A percentile compares a stretch with the other conserved stretches of the same genome.
These are phyloP conservation scores for Talaromyces verruculosus DNA, from an alignment of 2,329 filamentous ascomycete species.

Conservation along the genomic window DNA sequence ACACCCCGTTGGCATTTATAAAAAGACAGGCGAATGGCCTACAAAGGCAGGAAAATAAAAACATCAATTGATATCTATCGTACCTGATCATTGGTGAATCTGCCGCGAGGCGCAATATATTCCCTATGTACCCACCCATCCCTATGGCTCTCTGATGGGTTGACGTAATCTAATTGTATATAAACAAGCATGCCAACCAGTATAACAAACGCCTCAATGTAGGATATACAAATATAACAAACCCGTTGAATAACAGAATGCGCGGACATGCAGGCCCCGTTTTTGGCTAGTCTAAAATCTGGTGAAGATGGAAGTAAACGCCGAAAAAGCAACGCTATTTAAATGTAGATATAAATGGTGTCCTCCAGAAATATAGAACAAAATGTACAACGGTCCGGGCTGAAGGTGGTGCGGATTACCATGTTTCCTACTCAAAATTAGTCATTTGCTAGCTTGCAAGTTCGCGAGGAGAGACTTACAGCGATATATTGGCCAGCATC, in stretches of 20 bases:
- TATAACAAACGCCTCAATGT: not conserved
- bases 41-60: too few species aligned
- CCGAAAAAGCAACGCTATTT: not conserved
- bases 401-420: not conserved
- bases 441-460: not conserved
- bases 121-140: not conserved
- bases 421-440: not conserved
- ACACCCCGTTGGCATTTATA: too few species aligned
- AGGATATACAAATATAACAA: not conserved
- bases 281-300: not conserved
- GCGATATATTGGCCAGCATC: conserved; percentile 94
- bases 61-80: too few species aligned
- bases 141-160: not conserved
- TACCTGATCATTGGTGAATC: not conserved
- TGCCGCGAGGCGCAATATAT: not conserved
- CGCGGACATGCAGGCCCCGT: not conserved
- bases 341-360: not conserved
- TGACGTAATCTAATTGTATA: not conserved
- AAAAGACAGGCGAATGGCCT: too few species aligned
- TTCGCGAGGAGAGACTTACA: conserved; percentile 42
- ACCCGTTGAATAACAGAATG: not conserved
- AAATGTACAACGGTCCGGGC: not conserved
- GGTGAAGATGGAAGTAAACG: not conserved
- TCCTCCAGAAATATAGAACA: not conserved
- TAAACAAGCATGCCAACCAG: not conserved